These are phyloP conservation scores for Xerocomus amazonicus DNA, from an alignment of 1,284 basidiomycete genomes.

Conservation along the genomic window DNA sequence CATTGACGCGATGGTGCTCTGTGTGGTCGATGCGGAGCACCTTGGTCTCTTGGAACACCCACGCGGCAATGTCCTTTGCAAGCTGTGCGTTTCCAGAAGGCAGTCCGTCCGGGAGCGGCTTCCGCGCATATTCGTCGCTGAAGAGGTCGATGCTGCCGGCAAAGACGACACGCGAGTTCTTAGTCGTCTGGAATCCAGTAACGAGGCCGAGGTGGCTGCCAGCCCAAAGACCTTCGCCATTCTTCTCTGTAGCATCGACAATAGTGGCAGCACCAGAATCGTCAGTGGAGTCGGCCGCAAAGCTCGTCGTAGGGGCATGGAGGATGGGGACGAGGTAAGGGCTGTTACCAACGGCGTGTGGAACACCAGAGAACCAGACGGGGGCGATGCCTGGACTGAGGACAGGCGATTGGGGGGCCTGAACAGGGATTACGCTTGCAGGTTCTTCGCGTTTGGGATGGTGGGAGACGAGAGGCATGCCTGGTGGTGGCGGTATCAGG, in stretches of 20 bases:
- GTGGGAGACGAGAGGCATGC: slow-evolving; percentile 70
- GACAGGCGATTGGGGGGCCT: slow-evolving; percentile 41
- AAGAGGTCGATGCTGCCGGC: slow-evolving; percentile 81
- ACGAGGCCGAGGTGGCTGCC: slow-evolving; percentile 76
- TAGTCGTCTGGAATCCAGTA: slow-evolving; percentile 84
- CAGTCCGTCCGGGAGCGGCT: slow-evolving; percentile 53
- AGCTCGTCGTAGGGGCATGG: slow-evolving; percentile 71
- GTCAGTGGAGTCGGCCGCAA: slow-evolving; percentile 60
- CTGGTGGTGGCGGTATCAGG: slow-evolving; percentile 69
- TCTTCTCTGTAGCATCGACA: slow-evolving; percentile 64
- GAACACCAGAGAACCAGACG: slow-evolving; percentile 77
- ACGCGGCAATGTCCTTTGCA: slow-evolving; percentile 71
- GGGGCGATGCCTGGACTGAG: slow-evolving; percentile 47
- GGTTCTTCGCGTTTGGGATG: slow-evolving; percentile 65
- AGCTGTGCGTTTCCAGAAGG: slow-evolving; percentile 77
- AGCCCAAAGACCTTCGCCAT: slow-evolving; percentile 74
- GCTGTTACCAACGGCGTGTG: slow-evolving; percentile 72
- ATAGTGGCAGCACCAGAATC: slow-evolving; percentile 56
- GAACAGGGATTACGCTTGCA: slow-evolving; percentile 57
- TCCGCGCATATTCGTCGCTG: slow-evolving; percentile 64
- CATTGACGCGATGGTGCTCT: slow-evolving; percentile 69
- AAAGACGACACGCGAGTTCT: slow-evolving; percentile 78
- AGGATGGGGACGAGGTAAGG: slow-evolving; percentile 84
- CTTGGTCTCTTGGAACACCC: slow-evolving; percentile 88
- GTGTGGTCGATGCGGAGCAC: slow-evolving; percentile 78